Evolutionary conservation across 1,284 basidiomycete species (phyloP).

Genomic region (Trichosporon faecale): DNA sequence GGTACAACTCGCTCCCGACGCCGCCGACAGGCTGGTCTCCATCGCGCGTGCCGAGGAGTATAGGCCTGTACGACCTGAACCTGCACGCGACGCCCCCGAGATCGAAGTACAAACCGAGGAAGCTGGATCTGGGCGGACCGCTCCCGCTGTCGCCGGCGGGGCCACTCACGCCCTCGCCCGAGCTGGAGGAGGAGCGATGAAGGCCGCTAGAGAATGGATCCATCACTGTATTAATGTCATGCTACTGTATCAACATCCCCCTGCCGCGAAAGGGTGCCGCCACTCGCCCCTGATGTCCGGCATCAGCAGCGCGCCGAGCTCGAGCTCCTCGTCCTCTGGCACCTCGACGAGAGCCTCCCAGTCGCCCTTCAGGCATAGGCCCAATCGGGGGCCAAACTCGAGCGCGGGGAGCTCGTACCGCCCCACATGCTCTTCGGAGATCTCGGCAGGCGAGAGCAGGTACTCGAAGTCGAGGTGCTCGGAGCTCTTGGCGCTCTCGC

Average conservation of each 20-base stretch:
- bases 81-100: slow-evolving; percentile 2
- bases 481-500: no score
- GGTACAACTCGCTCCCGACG: background rate
- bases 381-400: background rate
- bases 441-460: background rate
- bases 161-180: background rate
- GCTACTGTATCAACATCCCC: background rate
- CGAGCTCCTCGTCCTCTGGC: background rate
- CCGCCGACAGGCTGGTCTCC: background rate
- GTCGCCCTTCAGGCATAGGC: background rate
- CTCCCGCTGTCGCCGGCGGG: background rate
- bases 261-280: background rate
- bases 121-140: background rate
- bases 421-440: background rate
- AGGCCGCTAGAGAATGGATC: background rate
- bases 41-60: background rate
- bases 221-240: background rate
- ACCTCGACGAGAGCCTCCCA: background rate
- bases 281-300: background rate
- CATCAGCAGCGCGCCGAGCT: background rate
- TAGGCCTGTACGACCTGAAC: slow-evolving; percentile 1
- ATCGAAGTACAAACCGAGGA: background rate
- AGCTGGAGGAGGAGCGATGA: background rate
- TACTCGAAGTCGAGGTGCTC: slow-evolving; percentile 2
- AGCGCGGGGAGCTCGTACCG: background rate